These are phyloP conservation scores for Carpinus viminea DNA, from an alignment of 306 rosid genomes.

Conservation along the genomic window DNA sequence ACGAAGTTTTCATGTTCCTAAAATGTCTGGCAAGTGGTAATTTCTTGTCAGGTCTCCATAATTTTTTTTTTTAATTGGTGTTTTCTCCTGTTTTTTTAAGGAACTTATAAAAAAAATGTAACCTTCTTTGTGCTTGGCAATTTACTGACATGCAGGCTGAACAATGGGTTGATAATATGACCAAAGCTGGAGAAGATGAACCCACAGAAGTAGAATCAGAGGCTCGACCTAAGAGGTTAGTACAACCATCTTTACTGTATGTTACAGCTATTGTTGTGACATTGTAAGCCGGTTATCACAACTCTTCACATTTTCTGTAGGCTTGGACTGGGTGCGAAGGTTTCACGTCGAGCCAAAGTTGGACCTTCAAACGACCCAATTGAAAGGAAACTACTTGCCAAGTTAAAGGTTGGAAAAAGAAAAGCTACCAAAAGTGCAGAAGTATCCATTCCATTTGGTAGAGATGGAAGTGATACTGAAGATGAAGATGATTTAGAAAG, in stretches of 20 bases:
- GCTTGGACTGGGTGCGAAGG: conserved; percentile 90
- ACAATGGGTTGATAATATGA: conserved; percentile 73
- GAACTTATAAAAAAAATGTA: neutral
- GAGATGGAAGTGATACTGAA: conserved; percentile 37
- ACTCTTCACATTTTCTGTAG: conserved; percentile 33
- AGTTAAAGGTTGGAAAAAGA: conserved; percentile 53
- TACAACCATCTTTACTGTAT: conserved; percentile 10
- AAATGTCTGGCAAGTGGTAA: neutral
- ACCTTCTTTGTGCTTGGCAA: conserved; percentile 3
- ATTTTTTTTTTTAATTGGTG: neutral
- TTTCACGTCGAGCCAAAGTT: conserved; percentile 51
- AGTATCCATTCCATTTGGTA: conserved; percentile 34
- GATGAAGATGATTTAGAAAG: conserved; percentile 53
- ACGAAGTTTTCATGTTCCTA: neutral
- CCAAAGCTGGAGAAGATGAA: conserved; percentile 51
- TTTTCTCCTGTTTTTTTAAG: neutral
- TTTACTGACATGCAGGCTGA: conserved; percentile 60
- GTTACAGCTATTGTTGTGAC: neutral
- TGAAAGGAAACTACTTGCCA: conserved; percentile 61
- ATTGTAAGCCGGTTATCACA: neutral
- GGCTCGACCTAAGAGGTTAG: conserved; percentile 64
- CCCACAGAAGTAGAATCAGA: conserved; percentile 32
- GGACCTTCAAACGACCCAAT: conserved; percentile 66
- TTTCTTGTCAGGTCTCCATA: neutral
- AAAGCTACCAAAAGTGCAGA: conserved; percentile 52